Evolutionary conservation across 2,329 filamentous ascomycete species (phyloP).

Genomic region (Clarireedia sp.): DNA sequence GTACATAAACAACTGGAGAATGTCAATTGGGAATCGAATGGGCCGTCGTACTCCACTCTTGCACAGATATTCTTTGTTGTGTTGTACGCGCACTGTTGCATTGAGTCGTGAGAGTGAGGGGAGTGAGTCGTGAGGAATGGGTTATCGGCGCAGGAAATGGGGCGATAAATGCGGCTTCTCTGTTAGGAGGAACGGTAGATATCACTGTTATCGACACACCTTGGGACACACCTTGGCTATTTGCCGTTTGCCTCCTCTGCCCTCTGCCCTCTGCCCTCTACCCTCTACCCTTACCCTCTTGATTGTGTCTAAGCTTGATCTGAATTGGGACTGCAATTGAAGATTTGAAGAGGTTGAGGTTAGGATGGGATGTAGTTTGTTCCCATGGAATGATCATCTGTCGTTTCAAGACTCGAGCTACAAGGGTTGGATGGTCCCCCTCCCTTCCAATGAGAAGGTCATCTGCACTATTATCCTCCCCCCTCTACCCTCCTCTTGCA

Average conservation of each 20-base stretch:
- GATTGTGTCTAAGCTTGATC: no score
- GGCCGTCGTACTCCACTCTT: background rate
- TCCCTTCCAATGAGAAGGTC: slow-evolving; percentile 6
- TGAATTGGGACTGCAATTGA: no score
- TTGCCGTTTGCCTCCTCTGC: background rate
- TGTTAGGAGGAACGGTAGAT: background rate
- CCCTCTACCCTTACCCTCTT: no score
- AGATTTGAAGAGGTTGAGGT: no score
- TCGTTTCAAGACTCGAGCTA: background rate
- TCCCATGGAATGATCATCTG: slow-evolving; percentile 8
- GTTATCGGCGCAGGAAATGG: no score
- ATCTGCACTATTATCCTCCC: background rate
- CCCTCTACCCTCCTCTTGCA: background rate
- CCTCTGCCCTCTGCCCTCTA: no score
- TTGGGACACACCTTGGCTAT: no score
- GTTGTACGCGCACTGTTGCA: background rate
- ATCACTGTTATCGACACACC: slow-evolving; percentile 6
- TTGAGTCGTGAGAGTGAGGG: background rate
- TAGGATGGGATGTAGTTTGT: background rate
- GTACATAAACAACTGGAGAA: slow-evolving; percentile 7
- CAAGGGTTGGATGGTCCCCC: background rate
- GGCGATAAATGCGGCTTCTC: slow-evolving; percentile 1
- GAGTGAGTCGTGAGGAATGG: no score
- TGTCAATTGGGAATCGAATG: background rate
- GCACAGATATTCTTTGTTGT: slow-evolving; percentile 1